Evolutionary conservation across 1,284 basidiomycete genomes (phyloP).

Genomic region (Trichosporon coremiiforme): DNA sequence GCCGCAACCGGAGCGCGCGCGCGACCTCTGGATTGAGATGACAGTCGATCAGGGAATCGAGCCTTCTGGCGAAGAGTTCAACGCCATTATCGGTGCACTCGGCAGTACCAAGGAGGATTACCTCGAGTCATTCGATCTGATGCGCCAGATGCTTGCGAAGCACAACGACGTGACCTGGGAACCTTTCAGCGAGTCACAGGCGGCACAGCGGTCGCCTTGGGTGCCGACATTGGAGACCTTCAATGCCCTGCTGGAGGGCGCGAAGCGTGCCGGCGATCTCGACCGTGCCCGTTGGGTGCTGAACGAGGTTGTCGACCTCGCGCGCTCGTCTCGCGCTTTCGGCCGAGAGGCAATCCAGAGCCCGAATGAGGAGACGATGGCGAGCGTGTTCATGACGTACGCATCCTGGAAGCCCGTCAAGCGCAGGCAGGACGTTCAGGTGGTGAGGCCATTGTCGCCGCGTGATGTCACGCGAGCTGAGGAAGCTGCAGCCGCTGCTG

Average conservation of each 20-base stretch:
- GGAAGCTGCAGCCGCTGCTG: constrained; percentile 13
- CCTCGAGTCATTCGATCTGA: constrained; percentile 74
- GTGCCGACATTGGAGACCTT: constrained; percentile 73
- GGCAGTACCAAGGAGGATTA: constrained; percentile 63
- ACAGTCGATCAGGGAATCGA: constrained; percentile 64
- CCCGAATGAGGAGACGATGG: constrained; percentile 74
- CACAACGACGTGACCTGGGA: constrained; percentile 59
- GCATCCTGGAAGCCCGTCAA: constrained; percentile 68
- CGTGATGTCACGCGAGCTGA: constrained; percentile 2
- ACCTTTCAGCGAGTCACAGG: constrained; percentile 38
- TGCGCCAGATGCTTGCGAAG: constrained; percentile 76
- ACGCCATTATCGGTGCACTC: constrained; percentile 73
- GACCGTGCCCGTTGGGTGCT: constrained; percentile 84
- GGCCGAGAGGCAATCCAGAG: constrained; percentile 29
- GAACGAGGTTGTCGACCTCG: constrained; percentile 67
- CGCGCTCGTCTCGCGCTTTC: constrained; percentile 50
- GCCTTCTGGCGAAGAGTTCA: constrained; percentile 74
- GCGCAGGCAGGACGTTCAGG: constrained; percentile 21
- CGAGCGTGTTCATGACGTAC: constrained; percentile 85
- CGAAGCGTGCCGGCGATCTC: constrained; percentile 82
- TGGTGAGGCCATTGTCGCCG: not conserved
- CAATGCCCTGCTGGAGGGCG: constrained; percentile 80
- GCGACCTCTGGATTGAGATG: constrained; percentile 95
- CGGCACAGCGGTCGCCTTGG: constrained; percentile 60
- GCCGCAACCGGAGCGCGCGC: constrained; percentile 82